Evolutionary conservation across 169 alveolate genomes (phyloP).

Genomic region (Perkinsus chesapeaki): DNA sequence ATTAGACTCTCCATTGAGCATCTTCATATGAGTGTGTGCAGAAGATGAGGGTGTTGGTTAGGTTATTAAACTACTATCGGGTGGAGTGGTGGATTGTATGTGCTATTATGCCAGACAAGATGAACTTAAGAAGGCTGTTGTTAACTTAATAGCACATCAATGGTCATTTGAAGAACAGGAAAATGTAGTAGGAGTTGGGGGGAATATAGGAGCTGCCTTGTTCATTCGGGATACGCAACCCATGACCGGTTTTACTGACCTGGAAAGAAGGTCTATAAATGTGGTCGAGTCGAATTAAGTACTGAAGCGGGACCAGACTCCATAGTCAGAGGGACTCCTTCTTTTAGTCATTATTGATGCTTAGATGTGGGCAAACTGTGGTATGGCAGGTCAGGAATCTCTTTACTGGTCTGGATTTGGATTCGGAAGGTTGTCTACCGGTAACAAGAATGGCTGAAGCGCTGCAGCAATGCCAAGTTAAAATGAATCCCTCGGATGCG

Average conservation of each 20-base stretch:
- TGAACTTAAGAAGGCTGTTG: slow-evolving; percentile 32
- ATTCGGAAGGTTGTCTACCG: background rate
- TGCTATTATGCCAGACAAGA: slow-evolving; percentile 11
- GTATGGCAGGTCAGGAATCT: background rate
- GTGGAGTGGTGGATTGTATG: background rate
- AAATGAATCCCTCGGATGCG: background rate
- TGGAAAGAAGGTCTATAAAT: too few species aligned
- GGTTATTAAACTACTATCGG: background rate
- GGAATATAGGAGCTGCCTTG: too few species aligned
- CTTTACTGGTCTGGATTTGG: background rate
- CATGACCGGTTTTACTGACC: too few species aligned
- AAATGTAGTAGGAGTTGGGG: background rate
- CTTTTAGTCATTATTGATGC: too few species aligned
- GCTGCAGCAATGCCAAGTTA: background rate
- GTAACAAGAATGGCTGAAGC: background rate
- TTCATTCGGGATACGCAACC: too few species aligned
- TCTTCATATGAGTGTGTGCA: too few species aligned
- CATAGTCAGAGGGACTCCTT: too few species aligned
- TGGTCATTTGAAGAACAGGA: background rate
- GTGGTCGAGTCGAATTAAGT: too few species aligned
- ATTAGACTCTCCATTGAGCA: too few species aligned
- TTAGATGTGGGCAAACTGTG: too few species aligned
- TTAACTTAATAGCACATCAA: slow-evolving; percentile 36
- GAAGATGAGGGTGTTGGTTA: background rate
- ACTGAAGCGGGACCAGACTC: too few species aligned